Base-by-base conservation (phyloP, 2,329 filamentous ascomycete genomes). In the Tolypocladium tundrense region DNA sequence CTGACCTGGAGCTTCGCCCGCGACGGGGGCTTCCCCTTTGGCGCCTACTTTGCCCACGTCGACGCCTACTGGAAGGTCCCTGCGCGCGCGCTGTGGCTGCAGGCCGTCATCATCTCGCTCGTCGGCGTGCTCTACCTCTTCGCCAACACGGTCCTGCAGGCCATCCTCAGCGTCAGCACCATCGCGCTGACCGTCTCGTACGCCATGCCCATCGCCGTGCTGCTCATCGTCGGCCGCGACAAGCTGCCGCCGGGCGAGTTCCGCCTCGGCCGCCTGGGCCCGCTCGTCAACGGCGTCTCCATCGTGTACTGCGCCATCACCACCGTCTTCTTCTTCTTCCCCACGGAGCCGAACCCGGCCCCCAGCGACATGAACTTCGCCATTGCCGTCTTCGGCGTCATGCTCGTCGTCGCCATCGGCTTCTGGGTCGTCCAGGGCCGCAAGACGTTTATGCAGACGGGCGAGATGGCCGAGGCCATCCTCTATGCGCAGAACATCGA, bases 111-210 rank as follows among this genome's bases (percentile, higher is more conserved):
- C 53, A 68, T 73, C 55, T 65, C 63, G 6, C 58, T 74, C 11
- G 73, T 85, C 10, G 82, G 81, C n/a, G 63, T 84, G 2, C 72
- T 85, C 0, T 83, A 83, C 61, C 74, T 79, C 1, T 83, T 82
- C 58, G 73, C 80, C 51, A 74, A 73, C 53, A 80, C 79, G 0
- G 79, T 82, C 0, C 73, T 83, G 14, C 70, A 78, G 45, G 80
- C 80, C 19, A 78, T 83, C 53, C 69, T 82, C 24, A 79, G 77
- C 61, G 80, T 82, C 60, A 80, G 79, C 69, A 82, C 79, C 13
- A 82, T 83, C 57, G 79, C 79, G 1, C 71, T 83, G 1, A 83
- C 79, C 2, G 73, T 83, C 3, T 83, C 72, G 0, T 74, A 74
- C 52, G 71, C 66, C 37, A 70, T 83, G 66, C 80, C 80, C 4